Conservation (phyloP, 2,329 filamentous ascomycete species). For the Rutstroemia sp. region DNA sequence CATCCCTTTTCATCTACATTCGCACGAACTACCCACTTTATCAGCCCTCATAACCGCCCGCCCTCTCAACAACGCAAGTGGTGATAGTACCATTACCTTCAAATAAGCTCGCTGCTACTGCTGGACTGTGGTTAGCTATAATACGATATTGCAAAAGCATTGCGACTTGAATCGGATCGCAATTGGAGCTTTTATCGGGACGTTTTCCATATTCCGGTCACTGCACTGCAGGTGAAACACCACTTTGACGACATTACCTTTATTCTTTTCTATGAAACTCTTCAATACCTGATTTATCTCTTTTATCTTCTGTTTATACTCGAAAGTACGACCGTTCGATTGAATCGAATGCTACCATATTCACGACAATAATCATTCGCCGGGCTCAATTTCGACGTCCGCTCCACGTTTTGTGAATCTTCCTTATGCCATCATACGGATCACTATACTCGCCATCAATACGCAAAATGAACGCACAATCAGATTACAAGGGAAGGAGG, state of each 20-base stretch:
- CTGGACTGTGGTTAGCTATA: constrained; percentile 9
- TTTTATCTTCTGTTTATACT: background rate
- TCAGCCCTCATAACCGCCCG: background rate
- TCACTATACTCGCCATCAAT: constrained; percentile 67
- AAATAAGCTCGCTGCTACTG: background rate
- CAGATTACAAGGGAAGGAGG: constrained; percentile 45
- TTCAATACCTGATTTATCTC: background rate
- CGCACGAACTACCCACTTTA: background rate
- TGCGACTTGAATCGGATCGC: background rate
- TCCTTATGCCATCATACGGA: constrained; percentile 63
- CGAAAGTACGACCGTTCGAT: background rate
- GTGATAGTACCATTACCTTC: background rate
- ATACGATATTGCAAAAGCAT: background rate
- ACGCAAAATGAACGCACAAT: constrained; percentile 71
- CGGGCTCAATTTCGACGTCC: background rate
- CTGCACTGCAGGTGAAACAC: constrained; percentile 6
- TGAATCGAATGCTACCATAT: constrained; percentile 4
- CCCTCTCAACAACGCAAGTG: background rate
- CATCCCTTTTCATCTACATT: background rate
- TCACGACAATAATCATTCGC: constrained; percentile 3
- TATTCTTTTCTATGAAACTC: background rate
- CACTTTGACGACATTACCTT: background rate
- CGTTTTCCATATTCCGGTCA: background rate
- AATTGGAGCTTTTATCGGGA: background rate
- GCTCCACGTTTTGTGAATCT: background rate